phyloP scores from a whole-genome alignment of 1,284 basidiomycete species.

The Vanrija pseudolonga region DNA sequence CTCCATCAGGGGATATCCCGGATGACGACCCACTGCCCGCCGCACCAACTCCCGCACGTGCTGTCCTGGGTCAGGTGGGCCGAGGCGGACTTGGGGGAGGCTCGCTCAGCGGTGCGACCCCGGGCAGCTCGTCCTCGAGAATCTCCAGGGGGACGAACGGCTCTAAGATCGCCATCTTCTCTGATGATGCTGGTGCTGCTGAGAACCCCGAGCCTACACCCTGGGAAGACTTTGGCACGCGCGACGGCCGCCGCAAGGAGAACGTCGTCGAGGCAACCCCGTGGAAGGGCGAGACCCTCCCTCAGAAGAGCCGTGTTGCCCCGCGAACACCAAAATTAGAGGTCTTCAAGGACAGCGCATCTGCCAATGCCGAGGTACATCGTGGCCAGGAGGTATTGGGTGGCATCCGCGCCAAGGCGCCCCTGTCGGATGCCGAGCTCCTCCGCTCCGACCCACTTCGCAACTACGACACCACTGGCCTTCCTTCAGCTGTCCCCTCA shows the following conservation, averaged over 20 bases:
- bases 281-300: constrained; percentile 54
- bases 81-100: background rate
- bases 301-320: constrained; percentile 35
- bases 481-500: constrained; percentile 25
- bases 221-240: constrained; percentile 54
- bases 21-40: constrained; percentile 28
- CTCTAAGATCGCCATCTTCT: constrained; percentile 50
- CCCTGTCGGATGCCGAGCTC: constrained; percentile 50
- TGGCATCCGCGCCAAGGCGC: constrained; percentile 29
- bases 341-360: constrained; percentile 51
- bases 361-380: constrained; percentile 24
- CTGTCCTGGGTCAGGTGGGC: constrained; percentile 28
- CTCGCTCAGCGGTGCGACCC: background rate
- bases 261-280: constrained; percentile 51
- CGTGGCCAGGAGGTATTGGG: constrained; percentile 37
- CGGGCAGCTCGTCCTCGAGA: constrained; percentile 5
- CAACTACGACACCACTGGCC: constrained; percentile 44
- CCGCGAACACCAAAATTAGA: constrained; percentile 53
- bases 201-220: constrained; percentile 28
- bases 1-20: constrained; percentile 38
- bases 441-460: constrained; percentile 60
- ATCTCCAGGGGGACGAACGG: constrained; percentile 39
- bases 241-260: constrained; percentile 53
- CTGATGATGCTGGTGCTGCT: constrained; percentile 28
- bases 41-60: background rate